These are phyloP conservation scores for Huntiella omanensis DNA, from an alignment of 2,329 filamentous ascomycete genomes.

Conservation along the genomic window DNA sequence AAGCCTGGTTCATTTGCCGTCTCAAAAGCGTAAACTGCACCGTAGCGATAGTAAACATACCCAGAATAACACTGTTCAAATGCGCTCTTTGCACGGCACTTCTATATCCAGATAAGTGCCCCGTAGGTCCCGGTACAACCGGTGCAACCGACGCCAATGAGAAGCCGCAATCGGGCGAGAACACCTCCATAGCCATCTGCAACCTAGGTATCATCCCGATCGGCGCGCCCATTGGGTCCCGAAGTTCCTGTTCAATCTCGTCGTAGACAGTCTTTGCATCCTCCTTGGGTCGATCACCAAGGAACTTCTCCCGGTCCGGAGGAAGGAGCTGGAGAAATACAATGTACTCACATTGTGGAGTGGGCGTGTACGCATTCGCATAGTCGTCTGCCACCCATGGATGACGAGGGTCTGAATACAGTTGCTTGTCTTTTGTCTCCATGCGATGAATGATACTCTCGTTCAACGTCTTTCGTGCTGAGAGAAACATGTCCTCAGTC, in stretches of 20 bases:
- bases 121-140: slow-evolving; percentile 29
- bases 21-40: slow-evolving; percentile 44
- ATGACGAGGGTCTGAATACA: slow-evolving; percentile 42
- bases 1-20: slow-evolving; percentile 45
- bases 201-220: slow-evolving; percentile 34
- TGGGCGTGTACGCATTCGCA: slow-evolving; percentile 24
- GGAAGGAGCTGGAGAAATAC: slow-evolving; percentile 66
- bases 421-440: slow-evolving; percentile 38
- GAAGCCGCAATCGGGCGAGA: slow-evolving; percentile 50
- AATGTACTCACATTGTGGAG: slow-evolving; percentile 60
- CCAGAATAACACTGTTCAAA: slow-evolving; percentile 39
- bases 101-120: slow-evolving; percentile 41
- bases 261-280: slow-evolving; percentile 17
- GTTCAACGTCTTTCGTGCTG: slow-evolving; percentile 49
- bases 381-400: slow-evolving; percentile 53
- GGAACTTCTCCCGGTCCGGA: slow-evolving; percentile 18
- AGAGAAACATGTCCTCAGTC: slow-evolving; percentile 33
- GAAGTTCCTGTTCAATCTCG: slow-evolving; percentile 41
- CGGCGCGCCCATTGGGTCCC: slow-evolving; percentile 40
- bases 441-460: slow-evolving; percentile 50
- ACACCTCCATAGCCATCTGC: slow-evolving; percentile 43
- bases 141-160: slow-evolving; percentile 48
- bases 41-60: slow-evolving; percentile 36
- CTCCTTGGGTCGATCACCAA: not conserved
- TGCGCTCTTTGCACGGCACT: slow-evolving; percentile 37